Percentiles rank a stretch among this genome's conserved stretches.
These are phyloP conservation scores for Cardamine resedifolia DNA, from an alignment of 345 rosid species.

Conservation along the genomic window DNA sequence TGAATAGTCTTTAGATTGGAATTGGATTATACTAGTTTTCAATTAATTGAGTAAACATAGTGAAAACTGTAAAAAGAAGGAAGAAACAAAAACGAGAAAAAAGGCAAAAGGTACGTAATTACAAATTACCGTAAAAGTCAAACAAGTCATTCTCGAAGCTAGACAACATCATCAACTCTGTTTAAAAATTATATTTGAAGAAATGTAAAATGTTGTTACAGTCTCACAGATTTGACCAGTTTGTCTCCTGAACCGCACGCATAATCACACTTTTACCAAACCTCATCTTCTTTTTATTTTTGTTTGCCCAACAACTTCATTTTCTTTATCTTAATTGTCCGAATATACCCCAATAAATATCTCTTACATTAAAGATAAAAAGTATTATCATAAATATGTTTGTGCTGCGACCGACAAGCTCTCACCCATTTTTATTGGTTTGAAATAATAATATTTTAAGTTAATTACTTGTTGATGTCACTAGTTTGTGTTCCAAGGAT, in stretches of 20 bases:
- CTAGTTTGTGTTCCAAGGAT: conserved; percentile 14
- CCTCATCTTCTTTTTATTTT: conserved; percentile 2
- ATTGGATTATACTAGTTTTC: not conserved
- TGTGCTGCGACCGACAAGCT: conserved; percentile 31
- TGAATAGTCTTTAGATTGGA: not conserved
- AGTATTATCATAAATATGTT: conserved; percentile 30
- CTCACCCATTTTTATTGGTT: conserved; percentile 11
- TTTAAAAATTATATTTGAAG: not conserved
- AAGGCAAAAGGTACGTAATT: not conserved
- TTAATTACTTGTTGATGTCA: conserved; percentile 29
- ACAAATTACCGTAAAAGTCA: conserved; percentile 29
- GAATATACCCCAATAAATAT: conserved; percentile 22
- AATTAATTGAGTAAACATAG: not conserved
- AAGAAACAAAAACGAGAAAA: not conserved
- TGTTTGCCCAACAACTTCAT: conserved; percentile 24
- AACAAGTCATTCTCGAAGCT: conserved; percentile 34
- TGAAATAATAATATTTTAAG: not conserved
- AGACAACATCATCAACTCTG: conserved; percentile 37
- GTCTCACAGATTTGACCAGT: conserved; percentile 30
- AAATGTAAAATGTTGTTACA: conserved; percentile 32
- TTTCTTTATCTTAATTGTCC: conserved; percentile 17
- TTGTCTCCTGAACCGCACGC: conserved; percentile 36
- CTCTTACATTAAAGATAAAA: conserved; percentile 17
- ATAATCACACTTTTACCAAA: conserved; percentile 37
- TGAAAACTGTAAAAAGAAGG: conserved; percentile 8